These are phyloP conservation scores for Ceratorhiza oryzae-sativae DNA, from an alignment of 1,284 basidiomycete genomes.

Conservation along the genomic window DNA sequence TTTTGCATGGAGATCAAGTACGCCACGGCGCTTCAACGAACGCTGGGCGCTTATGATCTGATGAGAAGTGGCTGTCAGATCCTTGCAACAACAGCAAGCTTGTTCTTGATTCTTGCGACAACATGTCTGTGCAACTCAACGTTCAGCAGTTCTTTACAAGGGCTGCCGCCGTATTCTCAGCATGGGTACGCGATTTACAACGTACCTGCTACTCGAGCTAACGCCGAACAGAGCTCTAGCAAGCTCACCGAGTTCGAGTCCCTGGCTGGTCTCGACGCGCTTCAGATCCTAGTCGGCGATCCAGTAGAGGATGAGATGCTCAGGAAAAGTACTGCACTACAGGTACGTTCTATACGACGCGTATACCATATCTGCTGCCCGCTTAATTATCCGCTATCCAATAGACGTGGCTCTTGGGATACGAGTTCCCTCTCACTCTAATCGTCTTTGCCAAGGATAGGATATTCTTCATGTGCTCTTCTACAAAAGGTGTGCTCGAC, in stretches of 20 bases:
- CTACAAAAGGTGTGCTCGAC: conserved; percentile 76
- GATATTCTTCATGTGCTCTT: conserved; percentile 83
- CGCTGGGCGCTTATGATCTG: conserved; percentile 19
- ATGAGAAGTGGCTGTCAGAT: neutral
- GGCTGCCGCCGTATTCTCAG: conserved; percentile 18
- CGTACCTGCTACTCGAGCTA: neutral
- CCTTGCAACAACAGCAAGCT: neutral
- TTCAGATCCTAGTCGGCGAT: conserved; percentile 84
- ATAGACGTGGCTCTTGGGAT: conserved; percentile 94
- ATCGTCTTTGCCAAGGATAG: conserved; percentile 81
- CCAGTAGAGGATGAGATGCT: conserved; percentile 85
- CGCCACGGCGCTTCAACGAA: neutral
- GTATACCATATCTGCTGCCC: neutral
- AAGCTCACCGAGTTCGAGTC: conserved; percentile 74
- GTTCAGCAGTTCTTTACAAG: conserved; percentile 37
- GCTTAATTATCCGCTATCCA: conserved; percentile 33
- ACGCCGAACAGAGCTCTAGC: conserved; percentile 59
- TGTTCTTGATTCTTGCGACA: conserved; percentile 25
- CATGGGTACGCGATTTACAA: conserved; percentile 12
- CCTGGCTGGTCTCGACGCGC: conserved; percentile 69
- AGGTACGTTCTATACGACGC: conserved; percentile 61
- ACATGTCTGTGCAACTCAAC: conserved; percentile 42
- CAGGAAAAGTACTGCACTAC: conserved; percentile 87
- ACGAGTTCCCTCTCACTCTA: conserved; percentile 95
- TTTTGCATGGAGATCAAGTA: neutral